phyloP scores from a whole-genome alignment of 441 rosid genomes.

The Mallotus repandus region DNA sequence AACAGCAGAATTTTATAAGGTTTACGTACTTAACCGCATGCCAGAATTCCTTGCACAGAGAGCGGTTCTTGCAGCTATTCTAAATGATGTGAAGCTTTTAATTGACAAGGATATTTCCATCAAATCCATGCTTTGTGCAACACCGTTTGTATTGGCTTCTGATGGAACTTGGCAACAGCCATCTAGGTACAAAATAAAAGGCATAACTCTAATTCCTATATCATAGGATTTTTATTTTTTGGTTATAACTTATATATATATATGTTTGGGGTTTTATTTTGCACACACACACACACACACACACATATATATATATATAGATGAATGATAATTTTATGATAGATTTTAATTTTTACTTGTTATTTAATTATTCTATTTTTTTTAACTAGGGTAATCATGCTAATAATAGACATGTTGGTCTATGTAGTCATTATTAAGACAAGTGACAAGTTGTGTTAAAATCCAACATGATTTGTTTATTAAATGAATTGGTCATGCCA shows the following conservation, averaged over 20 bases:
- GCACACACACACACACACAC: too few relatives aligned
- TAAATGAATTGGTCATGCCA: background rate
- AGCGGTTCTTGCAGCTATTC: slow-evolving; percentile 67
- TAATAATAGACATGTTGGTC: background rate
- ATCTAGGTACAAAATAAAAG: slow-evolving; percentile 52
- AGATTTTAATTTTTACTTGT: background rate
- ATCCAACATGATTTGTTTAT: background rate
- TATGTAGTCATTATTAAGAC: background rate
- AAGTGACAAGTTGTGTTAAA: background rate
- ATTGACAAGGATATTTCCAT: slow-evolving; percentile 64
- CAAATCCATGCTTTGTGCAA: slow-evolving; percentile 53
- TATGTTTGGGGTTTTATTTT: too few relatives aligned
- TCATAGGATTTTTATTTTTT: too few relatives aligned
- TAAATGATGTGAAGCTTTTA: slow-evolving; percentile 78
- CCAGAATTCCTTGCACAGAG: slow-evolving; percentile 70
- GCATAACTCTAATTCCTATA: too few relatives aligned
- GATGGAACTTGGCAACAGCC: slow-evolving; percentile 95
- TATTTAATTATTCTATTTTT: background rate
- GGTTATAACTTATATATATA: too few relatives aligned
- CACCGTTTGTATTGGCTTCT: slow-evolving; percentile 84
- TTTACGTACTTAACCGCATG: slow-evolving; percentile 84
- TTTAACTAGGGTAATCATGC: background rate
- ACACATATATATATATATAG: too few relatives aligned
- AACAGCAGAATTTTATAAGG: slow-evolving; percentile 76
- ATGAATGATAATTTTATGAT: too few relatives aligned